A percentile compares a stretch with the other conserved stretches of the same genome.
Evolutionary conservation across 2,329 filamentous ascomycete species (phyloP).

Genomic region (Claviceps sp.): DNA sequence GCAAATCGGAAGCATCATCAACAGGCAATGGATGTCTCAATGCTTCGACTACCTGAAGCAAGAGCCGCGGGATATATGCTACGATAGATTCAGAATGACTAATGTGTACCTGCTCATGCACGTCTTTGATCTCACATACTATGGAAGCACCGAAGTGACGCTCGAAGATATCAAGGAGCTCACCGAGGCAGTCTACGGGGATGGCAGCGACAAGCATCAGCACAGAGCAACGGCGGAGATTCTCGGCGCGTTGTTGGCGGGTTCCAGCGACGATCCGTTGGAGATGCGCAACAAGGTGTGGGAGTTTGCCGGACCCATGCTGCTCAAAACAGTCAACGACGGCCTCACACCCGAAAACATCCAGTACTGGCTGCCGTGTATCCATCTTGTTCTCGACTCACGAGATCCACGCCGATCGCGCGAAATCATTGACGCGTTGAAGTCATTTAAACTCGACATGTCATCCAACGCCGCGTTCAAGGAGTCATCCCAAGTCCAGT

Average conservation of each 20-base stretch:
- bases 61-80: conserved; percentile 69
- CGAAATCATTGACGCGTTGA: conserved; percentile 72
- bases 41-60: conserved; percentile 94
- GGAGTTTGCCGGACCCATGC: conserved; percentile 80
- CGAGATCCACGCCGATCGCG: conserved; percentile 81
- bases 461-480: conserved; percentile 95
- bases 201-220: conserved; percentile 94
- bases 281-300: conserved; percentile 67
- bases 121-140: conserved; percentile 79
- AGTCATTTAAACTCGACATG: conserved; percentile 84
- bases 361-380: conserved; percentile 86
- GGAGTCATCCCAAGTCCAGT: conserved; percentile 88
- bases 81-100: conserved; percentile 81
- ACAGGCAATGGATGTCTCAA: conserved; percentile 71
- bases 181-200: conserved; percentile 64
- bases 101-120: conserved; percentile 80
- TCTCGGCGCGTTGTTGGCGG: conserved; percentile 68
- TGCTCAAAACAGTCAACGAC: conserved; percentile 77
- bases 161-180: conserved; percentile 83
- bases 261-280: conserved; percentile 63
- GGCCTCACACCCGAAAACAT: conserved; percentile 89
- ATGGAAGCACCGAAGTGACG: conserved; percentile 60
- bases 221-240: conserved; percentile 94
- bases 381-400: conserved; percentile 76
- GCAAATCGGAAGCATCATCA: conserved; percentile 69